These are phyloP conservation scores for Oryza coarctata DNA, from an alignment of 176 grass and related monocot species.

Conservation along the genomic window DNA sequence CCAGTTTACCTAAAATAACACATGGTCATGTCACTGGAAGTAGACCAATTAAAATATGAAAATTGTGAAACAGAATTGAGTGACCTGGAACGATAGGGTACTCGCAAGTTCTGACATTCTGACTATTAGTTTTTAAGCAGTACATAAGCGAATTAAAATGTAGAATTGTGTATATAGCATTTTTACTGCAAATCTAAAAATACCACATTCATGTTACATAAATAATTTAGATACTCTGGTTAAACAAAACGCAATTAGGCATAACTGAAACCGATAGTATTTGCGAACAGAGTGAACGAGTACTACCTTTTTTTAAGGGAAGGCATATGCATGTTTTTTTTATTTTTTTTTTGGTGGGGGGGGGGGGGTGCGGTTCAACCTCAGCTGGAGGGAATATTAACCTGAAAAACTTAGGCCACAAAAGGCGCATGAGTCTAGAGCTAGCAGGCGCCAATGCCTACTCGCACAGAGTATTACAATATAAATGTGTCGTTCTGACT, in stretches of 20 bases:
- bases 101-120: too few relatives aligned
- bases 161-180: background rate
- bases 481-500: too few relatives aligned
- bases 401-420: background rate
- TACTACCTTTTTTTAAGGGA: background rate
- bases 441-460: background rate
- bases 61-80: too few relatives aligned
- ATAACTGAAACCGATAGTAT: background rate
- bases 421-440: background rate
- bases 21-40: too few relatives aligned
- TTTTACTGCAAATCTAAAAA: background rate
- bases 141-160: too few relatives aligned
- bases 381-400: background rate
- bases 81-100: too few relatives aligned
- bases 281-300: background rate
- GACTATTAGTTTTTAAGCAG: too few relatives aligned
- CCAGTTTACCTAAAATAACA: too few relatives aligned
- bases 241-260: background rate
- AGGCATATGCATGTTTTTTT: background rate
- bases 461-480: too few relatives aligned
- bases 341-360: too few relatives aligned
- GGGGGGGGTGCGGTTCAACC: too few relatives aligned
- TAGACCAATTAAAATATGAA: background rate
- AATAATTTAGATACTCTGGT: background rate
- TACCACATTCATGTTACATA: too few relatives aligned